Percentiles rank a stretch among this genome's conserved stretches.
phyloP scores from a whole-genome alignment of 2,329 filamentous ascomycete species.

The Fusarium penzigii region DNA sequence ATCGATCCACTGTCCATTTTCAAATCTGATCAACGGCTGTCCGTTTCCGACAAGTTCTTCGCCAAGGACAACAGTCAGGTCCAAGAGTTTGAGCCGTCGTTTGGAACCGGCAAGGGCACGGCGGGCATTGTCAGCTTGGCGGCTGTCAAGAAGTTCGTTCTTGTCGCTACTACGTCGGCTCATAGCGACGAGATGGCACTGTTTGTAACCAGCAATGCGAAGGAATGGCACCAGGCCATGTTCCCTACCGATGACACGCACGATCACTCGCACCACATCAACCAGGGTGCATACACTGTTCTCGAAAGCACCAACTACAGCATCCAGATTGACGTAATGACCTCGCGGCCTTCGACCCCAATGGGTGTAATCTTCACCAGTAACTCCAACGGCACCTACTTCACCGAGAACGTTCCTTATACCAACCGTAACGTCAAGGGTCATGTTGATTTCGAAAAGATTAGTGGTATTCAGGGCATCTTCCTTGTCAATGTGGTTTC shows the following conservation, averaged over 20 bases:
- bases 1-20: constrained; percentile 70
- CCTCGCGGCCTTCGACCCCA: constrained; percentile 60
- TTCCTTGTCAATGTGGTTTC: constrained; percentile 87
- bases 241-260: constrained; percentile 77
- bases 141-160: constrained; percentile 80
- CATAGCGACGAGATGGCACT: constrained; percentile 89
- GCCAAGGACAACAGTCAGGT: constrained; percentile 47
- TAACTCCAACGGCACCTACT: constrained; percentile 97
- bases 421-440: constrained; percentile 80
- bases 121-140: constrained; percentile 81
- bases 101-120: constrained; percentile 73
- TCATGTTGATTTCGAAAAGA: constrained; percentile 92
- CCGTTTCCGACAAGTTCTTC: constrained; percentile 86
- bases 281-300: constrained; percentile 88
- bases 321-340: constrained; percentile 93
- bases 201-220: constrained; percentile 82
- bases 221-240: constrained; percentile 86
- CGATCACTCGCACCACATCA: constrained; percentile 67
- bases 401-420: constrained; percentile 86
- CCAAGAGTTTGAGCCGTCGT: constrained; percentile 71
- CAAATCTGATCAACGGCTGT: constrained; percentile 73
- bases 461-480: constrained; percentile 87
- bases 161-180: constrained; percentile 77
- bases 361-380: constrained; percentile 93
- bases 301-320: constrained; percentile 97